Evolutionary conservation across 2,329 filamentous ascomycete genomes (phyloP), one percentile per base, ranked within the genome.

Genomic region (Chalara sp.): DNA sequence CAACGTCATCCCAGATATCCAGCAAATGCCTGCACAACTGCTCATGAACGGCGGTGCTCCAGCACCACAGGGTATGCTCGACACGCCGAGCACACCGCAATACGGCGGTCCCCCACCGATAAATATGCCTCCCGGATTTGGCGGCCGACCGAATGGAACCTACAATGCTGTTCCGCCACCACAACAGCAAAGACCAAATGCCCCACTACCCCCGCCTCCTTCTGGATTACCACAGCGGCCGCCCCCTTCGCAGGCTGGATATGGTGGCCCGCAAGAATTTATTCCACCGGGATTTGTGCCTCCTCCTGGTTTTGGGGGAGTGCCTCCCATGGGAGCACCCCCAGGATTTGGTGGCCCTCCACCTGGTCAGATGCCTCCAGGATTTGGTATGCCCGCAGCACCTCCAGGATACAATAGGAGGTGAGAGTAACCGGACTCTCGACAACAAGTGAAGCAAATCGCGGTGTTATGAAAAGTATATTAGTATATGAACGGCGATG

Each of bases 1-100:
- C 68, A 96, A 96, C 63, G 87, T 99, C 54, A 81, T 89, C 48
- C 87, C 90, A 35, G 86, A 90, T 58, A 79, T 61, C 4, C 63
- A 59, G 30, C 59, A 59, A 8, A 65, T 67, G 59, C 64, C 64
- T 35, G 63, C 69, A 12, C 60, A 65, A 50, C 67, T 69, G 51
- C 65, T 65, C 49, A 75, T 67, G 61, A 70, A 54, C 59, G 68
- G 65, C 54, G 41, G 10, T 2, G 10, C 41, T 11, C 67, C 56
- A 61, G 67, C 52, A 67, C 69, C 57, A 65, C 63, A 54, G 71
- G 70, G 63, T 64, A 67, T 73, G 51, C 66, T 72, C 3, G 63
- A 64, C 32, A 54, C 49, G 51, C 49, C 45, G 6, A 49, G 49
- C 13, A 50, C 45, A 29, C 54, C 41, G n/a, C 51, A 56, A 28